A percentile compares a stretch with the other conserved stretches of the same genome.
phyloP scores from a whole-genome alignment of 2,329 filamentous ascomycete species.

The Trichoderma guizhouense region DNA sequence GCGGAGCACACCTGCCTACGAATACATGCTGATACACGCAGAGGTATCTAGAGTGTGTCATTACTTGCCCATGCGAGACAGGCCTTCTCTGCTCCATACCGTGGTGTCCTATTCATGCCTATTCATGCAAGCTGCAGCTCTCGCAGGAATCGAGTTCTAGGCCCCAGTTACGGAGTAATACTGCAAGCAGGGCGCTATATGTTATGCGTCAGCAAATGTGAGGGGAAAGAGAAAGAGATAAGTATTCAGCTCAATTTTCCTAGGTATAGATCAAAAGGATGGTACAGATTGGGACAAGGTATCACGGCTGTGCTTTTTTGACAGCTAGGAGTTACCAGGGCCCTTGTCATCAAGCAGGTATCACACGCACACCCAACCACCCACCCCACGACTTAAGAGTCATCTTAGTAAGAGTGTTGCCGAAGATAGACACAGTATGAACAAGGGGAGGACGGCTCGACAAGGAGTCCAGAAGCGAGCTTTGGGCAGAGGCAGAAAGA shows the following conservation, averaged over 20 bases:
- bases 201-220: background rate
- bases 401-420: background rate
- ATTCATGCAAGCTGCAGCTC: slow-evolving; percentile 6
- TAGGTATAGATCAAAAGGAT: background rate
- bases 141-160: background rate
- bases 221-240: background rate
- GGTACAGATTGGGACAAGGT: background rate
- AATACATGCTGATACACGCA: background rate
- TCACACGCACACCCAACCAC: background rate
- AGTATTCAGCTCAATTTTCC: background rate
- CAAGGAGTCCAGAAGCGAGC: background rate
- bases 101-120: background rate
- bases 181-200: background rate
- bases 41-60: background rate
- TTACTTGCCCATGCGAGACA: background rate
- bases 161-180: background rate
- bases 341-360: background rate
- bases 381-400: background rate
- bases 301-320: background rate
- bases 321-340: background rate
- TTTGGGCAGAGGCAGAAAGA: background rate
- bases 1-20: background rate
- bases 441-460: background rate
- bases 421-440: slow-evolving; percentile 3
- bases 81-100: background rate